Conservation (phyloP, 495 filamentous ascomycete species). For the Aspergillus sclerotiicarbonarius region DNA sequence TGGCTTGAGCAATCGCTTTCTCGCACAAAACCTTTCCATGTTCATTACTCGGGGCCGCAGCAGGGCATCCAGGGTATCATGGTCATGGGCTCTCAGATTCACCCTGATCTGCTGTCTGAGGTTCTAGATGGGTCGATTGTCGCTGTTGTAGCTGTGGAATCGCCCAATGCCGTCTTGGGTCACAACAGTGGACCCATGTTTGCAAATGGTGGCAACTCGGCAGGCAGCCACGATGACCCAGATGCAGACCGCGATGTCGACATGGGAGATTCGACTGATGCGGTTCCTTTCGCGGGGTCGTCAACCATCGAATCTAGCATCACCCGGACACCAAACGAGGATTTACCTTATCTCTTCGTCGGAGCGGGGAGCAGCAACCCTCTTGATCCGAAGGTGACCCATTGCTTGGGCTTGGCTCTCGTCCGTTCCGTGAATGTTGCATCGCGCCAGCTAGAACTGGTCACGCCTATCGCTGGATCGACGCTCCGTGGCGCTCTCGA, state of each 20-base stretch:
- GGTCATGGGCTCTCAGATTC: constrained; percentile 49
- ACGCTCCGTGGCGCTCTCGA: constrained; percentile 32
- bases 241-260: constrained; percentile 24
- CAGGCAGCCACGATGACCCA: constrained; percentile 12
- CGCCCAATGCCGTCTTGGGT: constrained; percentile 33
- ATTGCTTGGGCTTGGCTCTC: constrained; percentile 52
- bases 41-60: constrained; percentile 51
- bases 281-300: background rate
- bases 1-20: constrained; percentile 53
- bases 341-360: constrained; percentile 43
- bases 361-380: constrained; percentile 38
- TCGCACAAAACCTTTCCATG: constrained; percentile 48
- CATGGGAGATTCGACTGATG: constrained; percentile 20
- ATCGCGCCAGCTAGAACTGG: constrained; percentile 41
- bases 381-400: constrained; percentile 41
- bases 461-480: constrained; percentile 45
- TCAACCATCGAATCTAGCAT: constrained; percentile 22
- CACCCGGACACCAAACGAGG: constrained; percentile 32
- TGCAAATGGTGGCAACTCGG: background rate
- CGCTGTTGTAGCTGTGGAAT: constrained; percentile 54
- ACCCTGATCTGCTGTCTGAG: constrained; percentile 46
- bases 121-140: constrained; percentile 59
- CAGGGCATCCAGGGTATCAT: constrained; percentile 53
- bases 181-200: background rate
- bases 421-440: constrained; percentile 45